Conservation (phyloP, 345 rosid species). For the Microthlaspi erraticum region DNA sequence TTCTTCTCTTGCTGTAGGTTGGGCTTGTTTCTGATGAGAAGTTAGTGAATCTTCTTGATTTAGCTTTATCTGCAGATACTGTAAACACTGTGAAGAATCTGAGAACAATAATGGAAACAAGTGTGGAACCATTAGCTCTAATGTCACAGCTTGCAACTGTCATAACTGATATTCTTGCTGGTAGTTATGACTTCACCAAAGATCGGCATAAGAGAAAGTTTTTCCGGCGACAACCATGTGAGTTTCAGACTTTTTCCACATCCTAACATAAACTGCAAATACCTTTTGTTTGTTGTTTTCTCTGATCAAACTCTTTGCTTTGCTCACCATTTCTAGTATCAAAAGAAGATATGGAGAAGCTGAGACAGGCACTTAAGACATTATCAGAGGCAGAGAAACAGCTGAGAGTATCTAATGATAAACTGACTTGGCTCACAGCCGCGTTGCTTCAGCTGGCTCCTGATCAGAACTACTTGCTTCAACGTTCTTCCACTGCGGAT, state of each 20-base stretch:
- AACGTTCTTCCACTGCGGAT: conserved; percentile 67
- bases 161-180: conserved; percentile 93
- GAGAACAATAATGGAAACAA: conserved; percentile 92
- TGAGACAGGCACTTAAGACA: conserved; percentile 93
- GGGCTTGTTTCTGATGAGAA: conserved; percentile 98
- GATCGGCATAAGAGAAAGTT: conserved; percentile 81
- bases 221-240: conserved; percentile 79
- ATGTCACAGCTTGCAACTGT: conserved; percentile 99
- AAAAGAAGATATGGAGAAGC: conserved; percentile 95
- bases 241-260: conserved; percentile 42
- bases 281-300: background rate
- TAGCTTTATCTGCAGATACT: conserved; percentile 99
- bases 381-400: conserved; percentile 97
- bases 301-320: conserved; percentile 7
- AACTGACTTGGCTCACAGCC: conserved; percentile 94
- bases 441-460: conserved; percentile 98
- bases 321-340: conserved; percentile 57
- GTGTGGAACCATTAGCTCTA: conserved; percentile 94
- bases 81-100: conserved; percentile 95
- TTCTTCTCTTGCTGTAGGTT: conserved; percentile 55
- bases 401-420: conserved; percentile 86
- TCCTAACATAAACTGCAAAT: background rate
- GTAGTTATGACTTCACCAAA: conserved; percentile 83
- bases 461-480: conserved; percentile 87
- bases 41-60: conserved; percentile 97